Base-by-base conservation (phyloP, 768 basidiomycete species). In the Rhodotorula paludigena region DNA sequence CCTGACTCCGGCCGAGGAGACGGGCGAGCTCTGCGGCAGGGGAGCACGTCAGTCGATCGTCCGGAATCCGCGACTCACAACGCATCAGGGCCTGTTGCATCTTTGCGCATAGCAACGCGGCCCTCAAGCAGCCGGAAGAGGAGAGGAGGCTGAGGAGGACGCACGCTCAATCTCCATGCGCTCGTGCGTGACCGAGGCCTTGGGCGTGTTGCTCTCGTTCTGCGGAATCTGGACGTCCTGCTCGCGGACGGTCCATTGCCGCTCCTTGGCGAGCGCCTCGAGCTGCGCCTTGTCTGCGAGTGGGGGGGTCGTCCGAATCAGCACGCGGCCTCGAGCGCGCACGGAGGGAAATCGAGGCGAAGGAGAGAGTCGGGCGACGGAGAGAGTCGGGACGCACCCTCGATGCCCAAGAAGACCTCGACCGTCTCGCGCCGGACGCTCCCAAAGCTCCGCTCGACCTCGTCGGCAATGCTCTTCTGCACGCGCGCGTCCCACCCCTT, bases 131-230 rank as follows among this genome's bases (percentile, higher is more conserved):
- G 28, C 3, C 44, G 16, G n/a, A 30, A 9, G 32, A 25, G 10
- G 28, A 47, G 53, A 65, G 42, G 47, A 7, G 36, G 33, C 35
- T 8, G 28, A 23, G 7, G 62, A 44, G 35, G 38, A 70, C 73
- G 60, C 36, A 74, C 73, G 71, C 35, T 69, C 63, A 48, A 74
- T 64, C 63, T 68, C 68, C 45, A 74, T 69, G n/a, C 65, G 63
- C 66, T 74, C 74, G 60, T 64, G 69, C 38, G 66, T 66, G 41
- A 74, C 68, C 28, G 58, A 56, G 25, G 62, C 64, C 55, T 72
- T 73, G 5, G 71, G 71, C 20, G 72, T 58, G 64, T 74, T 74
- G 64, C 62, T 64, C 21, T 70, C 74, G 59, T 74, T 74, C 42
- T 60, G 60, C 38, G 74, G 68, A 9, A 74, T 42, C 53, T 68